Base-by-base conservation (phyloP, 352 stramenopile species). In the Globisporangium spiculum region DNA sequence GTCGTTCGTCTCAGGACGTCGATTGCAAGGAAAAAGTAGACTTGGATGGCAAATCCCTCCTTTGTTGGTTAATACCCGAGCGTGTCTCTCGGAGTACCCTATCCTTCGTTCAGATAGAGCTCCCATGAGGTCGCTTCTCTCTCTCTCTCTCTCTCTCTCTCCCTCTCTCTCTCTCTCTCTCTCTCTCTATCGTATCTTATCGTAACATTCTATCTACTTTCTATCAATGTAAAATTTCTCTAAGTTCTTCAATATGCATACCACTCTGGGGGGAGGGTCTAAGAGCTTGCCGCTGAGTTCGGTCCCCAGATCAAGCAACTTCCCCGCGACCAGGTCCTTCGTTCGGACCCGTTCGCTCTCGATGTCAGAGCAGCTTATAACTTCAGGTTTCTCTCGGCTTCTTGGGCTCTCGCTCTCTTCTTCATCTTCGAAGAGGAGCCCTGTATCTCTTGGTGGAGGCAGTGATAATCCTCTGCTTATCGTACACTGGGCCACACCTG, bases 401-500 rank as follows among this genome's bases (percentile, higher is more conserved):
- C 32, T 38, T 57, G 53, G n/a, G 24, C 27, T 24, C 9, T 38
- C 58, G 1, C 57, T 54, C 18, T 59, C 24, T 20, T 22, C 16
- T 12, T 38, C 24, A 22, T 61, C 24, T 58, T 46, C 61, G n/a
- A 56, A 56, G 10, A 56, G 26, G 16, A 59, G 24, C 18, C 12
- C 32, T 7, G 30, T 32, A 32, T 41, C 36, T 44, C 36, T 36
- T 60, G 26, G 12, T 34, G 20, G 38, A 16, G 36, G 36, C 3
- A 14, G 34, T 18, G 36, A 12, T 4, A 16, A 46, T 46, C 3
- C 38, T 50, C 41, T 46, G 52, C 14, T 63, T 48, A 63, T 9
- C 65, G 55, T 20, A 63, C 65, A 38, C 56, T 65, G 18, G 65
- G 65, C 65, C 65, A 69, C 27, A 64, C 54, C 18, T 69, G 65